These are phyloP conservation scores for Symbiodinium pilosum DNA, from an alignment of 73 alveolate genomes.

Conservation along the genomic window DNA sequence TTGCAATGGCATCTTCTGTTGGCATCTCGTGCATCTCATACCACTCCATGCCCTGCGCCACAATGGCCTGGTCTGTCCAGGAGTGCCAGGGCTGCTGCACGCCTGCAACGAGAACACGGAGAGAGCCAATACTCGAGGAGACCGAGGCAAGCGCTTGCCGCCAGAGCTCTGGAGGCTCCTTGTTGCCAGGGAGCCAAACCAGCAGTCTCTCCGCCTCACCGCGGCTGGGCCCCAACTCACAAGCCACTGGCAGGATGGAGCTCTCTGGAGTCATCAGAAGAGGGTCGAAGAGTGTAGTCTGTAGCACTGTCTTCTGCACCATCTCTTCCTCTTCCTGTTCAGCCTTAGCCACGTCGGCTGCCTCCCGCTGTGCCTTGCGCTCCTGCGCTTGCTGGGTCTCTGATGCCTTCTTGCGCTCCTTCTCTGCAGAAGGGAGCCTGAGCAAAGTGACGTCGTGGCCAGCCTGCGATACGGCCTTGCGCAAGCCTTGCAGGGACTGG, in stretches of 20 bases:
- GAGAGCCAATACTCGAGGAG: neutral
- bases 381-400: conserved; percentile 50
- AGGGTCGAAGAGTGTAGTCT: conserved; percentile 58
- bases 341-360: conserved; percentile 49
- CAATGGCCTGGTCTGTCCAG: conserved; percentile 43
- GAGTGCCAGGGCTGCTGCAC: neutral
- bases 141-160: neutral
- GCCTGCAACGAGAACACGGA: conserved; percentile 24
- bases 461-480: conserved; percentile 5
- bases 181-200: conserved; percentile 61
- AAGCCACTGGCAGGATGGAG: neutral
- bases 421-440: conserved; percentile 54
- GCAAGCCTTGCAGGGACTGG: neutral
- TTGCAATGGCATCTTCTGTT: conserved; percentile 47
- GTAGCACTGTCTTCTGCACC: conserved; percentile 81
- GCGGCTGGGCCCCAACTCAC: neutral
- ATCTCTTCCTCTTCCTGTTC: conserved; percentile 86
- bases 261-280: conserved; percentile 28
- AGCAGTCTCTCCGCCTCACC: conserved; percentile 18
- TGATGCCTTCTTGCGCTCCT: conserved; percentile 22
- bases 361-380: conserved; percentile 55
- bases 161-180: conserved; percentile 1
- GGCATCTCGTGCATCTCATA: conserved; percentile 39
- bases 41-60: conserved; percentile 85
- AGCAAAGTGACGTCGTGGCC: conserved; percentile 30